Percentiles rank a stretch among this genome's conserved stretches.
These are phyloP conservation scores for Penicillium crystallinum DNA, from an alignment of 495 filamentous ascomycete species.

Conservation along the genomic window DNA sequence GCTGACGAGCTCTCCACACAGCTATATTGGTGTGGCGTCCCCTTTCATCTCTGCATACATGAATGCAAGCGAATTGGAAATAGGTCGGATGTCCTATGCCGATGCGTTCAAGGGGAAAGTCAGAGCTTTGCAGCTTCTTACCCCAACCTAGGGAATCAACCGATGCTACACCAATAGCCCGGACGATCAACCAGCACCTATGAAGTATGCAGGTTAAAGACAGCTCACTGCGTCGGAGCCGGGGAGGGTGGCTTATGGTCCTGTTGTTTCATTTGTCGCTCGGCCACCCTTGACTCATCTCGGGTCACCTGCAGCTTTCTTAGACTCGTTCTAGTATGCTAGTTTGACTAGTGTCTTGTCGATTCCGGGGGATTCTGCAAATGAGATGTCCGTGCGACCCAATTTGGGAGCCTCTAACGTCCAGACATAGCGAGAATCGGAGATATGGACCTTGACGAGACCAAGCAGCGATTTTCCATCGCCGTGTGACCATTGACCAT, in stretches of 20 bases:
- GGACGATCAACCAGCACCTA: not conserved
- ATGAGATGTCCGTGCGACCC: conserved; percentile 28
- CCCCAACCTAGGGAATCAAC: not conserved
- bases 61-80: not conserved
- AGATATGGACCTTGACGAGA: not conserved
- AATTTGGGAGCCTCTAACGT: not conserved
- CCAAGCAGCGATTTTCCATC: not conserved
- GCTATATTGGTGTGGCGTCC: not conserved
- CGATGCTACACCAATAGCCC: too few relatives aligned
- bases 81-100: not conserved
- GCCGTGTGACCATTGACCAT: not conserved
- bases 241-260: conserved; percentile 9
- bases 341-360: conserved; percentile 16
- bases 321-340: conserved; percentile 21
- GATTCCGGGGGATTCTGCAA: conserved; percentile 28
- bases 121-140: conserved; percentile 4
- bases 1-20: not conserved
- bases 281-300: conserved; percentile 18
- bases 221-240: conserved; percentile 1
- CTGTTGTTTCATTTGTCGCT: conserved; percentile 24
- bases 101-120: not conserved
- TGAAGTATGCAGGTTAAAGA: not conserved
- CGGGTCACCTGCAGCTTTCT: conserved; percentile 28
- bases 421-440: not conserved
- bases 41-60: not conserved